phyloP scores from a whole-genome alignment of 2,329 filamentous ascomycete species.

The Phyllosticta citriasiana region DNA sequence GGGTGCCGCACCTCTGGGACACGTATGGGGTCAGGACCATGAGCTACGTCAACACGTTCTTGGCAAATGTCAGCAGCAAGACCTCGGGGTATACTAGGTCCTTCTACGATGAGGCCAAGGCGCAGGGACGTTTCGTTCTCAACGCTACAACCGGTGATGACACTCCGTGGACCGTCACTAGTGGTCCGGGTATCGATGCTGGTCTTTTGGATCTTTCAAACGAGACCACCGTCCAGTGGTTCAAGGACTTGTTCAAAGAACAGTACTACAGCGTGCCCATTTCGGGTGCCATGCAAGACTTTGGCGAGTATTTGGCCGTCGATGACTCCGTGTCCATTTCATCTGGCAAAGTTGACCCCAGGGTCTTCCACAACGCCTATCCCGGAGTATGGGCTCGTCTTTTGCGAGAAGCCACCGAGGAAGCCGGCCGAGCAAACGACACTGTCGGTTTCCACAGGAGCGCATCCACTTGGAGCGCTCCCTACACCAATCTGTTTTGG shows the following conservation, averaged over 20 bases:
- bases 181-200: slow-evolving; percentile 27
- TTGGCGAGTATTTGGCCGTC: slow-evolving; percentile 28
- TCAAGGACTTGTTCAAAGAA: slow-evolving; percentile 22
- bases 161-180: slow-evolving; percentile 22
- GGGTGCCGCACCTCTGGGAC: slow-evolving; percentile 24
- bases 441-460: slow-evolving; percentile 28
- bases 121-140: slow-evolving; percentile 22
- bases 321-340: slow-evolving; percentile 18
- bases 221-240: slow-evolving; percentile 22
- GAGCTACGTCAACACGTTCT: slow-evolving; percentile 27
- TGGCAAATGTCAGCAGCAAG: slow-evolving; percentile 27
- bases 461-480: slow-evolving; percentile 22
- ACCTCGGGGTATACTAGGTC: slow-evolving; percentile 21
- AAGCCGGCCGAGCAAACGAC: slow-evolving; percentile 20
- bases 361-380: slow-evolving; percentile 28
- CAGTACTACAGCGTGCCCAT: slow-evolving; percentile 28
- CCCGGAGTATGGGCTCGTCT: slow-evolving; percentile 25
- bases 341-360: slow-evolving; percentile 19
- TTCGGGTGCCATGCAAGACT: slow-evolving; percentile 26
- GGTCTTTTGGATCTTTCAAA: slow-evolving; percentile 30
- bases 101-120: slow-evolving; percentile 24
- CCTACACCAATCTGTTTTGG: slow-evolving; percentile 30
- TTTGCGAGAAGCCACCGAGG: slow-evolving; percentile 21
- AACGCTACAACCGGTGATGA: slow-evolving; percentile 26
- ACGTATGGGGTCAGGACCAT: slow-evolving; percentile 20